Base-by-base conservation (phyloP, 345 rosid species). In the Raphanus raphanistrum region DNA sequence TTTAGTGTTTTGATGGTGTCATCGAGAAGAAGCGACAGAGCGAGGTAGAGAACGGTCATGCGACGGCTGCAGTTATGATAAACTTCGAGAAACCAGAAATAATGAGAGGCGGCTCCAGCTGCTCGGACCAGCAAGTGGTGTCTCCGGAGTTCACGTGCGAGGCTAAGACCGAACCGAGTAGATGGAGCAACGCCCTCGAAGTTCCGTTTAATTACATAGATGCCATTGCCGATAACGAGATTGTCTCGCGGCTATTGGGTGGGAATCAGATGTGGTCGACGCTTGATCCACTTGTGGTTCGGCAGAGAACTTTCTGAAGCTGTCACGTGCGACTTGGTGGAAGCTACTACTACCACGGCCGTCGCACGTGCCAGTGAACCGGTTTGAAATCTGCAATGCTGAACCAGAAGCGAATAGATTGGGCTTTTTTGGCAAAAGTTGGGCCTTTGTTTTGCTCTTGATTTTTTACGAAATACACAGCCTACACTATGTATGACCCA, bases 61-160 rank as follows among this genome's bases (percentile, higher is more conserved):
- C 29, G 54, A 62, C 2, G 17, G 16, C 57, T 2, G 86, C 95
- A 26, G 36, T 13, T 17, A 48, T 35, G 50, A 9, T 35, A 1
- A 36, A 64, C 15, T 48, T 48, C 9, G 43, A 28, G 8, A 67
- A 28, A 45, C 36, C 60, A 60, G 60, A 50, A 45, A 2, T 29
- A 26, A 48, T 87, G 78, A 82, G 89, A 79, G 83, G 88, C 1
- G 90, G 90, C 41, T 92, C 98, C 31, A 90, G 92, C 82, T 90
- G 94, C 79, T 91, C 97, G 70, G 95, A 88, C 72, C 92, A 88
- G 73, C 95, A 83, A 48, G 92, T 79, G 79, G 88, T 92, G 82
- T 89, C 97, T 15, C 91, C 97, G 68, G 97, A 88, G 74, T 82
- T 94, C 82, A 87, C 83, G n/a, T 82, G 82, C 81, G 97, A 89